Conservation (phyloP, 1,284 basidiomycete species). For the Apiotrichum siamense region DNA sequence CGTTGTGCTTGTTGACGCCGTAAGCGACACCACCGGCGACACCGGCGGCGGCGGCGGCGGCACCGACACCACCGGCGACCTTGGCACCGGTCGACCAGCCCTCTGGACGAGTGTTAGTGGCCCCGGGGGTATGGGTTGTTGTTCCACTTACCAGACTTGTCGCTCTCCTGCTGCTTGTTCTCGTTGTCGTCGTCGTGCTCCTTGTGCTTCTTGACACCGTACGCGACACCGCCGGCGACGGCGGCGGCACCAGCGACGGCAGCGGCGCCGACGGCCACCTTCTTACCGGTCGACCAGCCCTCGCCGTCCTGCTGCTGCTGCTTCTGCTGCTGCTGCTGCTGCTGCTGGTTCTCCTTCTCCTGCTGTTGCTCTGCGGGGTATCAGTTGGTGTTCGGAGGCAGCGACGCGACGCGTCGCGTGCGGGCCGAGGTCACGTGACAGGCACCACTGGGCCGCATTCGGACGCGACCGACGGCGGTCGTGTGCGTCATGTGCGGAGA, state of each 20-base stretch:
- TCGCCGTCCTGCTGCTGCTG: neutral
- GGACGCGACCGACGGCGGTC: no score
- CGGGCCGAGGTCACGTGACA: no score
- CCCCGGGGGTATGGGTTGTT: no score
- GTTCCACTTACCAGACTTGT: no score
- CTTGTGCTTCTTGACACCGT: neutral
- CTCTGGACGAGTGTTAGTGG: neutral
- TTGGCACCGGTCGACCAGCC: conserved; percentile 12
- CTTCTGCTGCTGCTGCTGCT: neutral
- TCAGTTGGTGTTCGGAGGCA: no score
- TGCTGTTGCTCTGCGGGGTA: neutral
- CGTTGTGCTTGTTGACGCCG: conserved; percentile 1
- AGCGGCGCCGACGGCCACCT: neutral
- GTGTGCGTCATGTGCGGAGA: no score
- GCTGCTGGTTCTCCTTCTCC: neutral
- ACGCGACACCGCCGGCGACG: conserved; percentile 1
- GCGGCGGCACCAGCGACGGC: neutral
- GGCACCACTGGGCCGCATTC: no score
- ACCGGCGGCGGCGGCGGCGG: neutral
- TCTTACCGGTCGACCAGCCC: conserved; percentile 6
- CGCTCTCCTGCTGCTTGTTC: no score
- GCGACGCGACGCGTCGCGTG: no score
- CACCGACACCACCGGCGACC: conserved; percentile 2
- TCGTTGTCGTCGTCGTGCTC: neutral
- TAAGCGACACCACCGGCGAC: neutral